Conservation (phyloP, 2,329 filamentous ascomycete species). For the Colletotrichum lupini region DNA sequence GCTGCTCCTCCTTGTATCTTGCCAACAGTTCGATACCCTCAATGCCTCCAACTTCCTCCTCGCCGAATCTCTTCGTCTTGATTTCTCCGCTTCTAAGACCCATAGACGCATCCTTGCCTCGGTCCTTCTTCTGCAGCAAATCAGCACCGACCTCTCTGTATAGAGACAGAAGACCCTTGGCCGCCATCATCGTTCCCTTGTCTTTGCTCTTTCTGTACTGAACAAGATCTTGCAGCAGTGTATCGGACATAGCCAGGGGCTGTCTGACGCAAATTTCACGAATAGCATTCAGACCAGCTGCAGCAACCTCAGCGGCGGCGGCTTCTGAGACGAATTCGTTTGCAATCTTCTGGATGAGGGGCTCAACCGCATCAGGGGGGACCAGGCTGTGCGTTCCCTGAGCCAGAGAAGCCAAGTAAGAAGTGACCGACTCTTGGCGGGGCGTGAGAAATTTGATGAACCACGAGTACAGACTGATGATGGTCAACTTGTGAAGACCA, state of each 20-base stretch:
- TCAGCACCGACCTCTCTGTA: slow-evolving; percentile 93
- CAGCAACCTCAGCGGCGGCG: slow-evolving; percentile 87
- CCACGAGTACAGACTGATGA: slow-evolving; percentile 94
- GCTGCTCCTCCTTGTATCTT: slow-evolving; percentile 93
- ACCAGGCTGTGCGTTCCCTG: slow-evolving; percentile 93
- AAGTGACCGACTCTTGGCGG: slow-evolving; percentile 89
- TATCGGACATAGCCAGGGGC: slow-evolving; percentile 95
- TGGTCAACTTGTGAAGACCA: slow-evolving; percentile 90
- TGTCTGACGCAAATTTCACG: slow-evolving; percentile 93
- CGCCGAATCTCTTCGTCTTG: slow-evolving; percentile 83
- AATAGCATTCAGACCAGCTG: slow-evolving; percentile 93
- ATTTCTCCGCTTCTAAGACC: slow-evolving; percentile 80
- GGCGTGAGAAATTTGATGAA: slow-evolving; percentile 93
- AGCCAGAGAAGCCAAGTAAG: slow-evolving; percentile 90
- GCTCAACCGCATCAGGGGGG: slow-evolving; percentile 91
- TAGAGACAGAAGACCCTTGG: slow-evolving; percentile 88
- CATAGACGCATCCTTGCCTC: slow-evolving; percentile 91
- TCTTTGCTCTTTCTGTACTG: slow-evolving; percentile 98
- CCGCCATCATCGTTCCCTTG: slow-evolving; percentile 99
- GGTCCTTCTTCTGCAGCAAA: slow-evolving; percentile 87
- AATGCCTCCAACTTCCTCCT: slow-evolving; percentile 83
- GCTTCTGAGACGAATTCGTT: slow-evolving; percentile 99
- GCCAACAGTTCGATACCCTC: slow-evolving; percentile 93
- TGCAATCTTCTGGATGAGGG: slow-evolving; percentile 92
- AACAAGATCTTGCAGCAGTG: slow-evolving; percentile 93